Base-by-base conservation (phyloP, 495 filamentous ascomycete species). In the Viridothelium virens region DNA sequence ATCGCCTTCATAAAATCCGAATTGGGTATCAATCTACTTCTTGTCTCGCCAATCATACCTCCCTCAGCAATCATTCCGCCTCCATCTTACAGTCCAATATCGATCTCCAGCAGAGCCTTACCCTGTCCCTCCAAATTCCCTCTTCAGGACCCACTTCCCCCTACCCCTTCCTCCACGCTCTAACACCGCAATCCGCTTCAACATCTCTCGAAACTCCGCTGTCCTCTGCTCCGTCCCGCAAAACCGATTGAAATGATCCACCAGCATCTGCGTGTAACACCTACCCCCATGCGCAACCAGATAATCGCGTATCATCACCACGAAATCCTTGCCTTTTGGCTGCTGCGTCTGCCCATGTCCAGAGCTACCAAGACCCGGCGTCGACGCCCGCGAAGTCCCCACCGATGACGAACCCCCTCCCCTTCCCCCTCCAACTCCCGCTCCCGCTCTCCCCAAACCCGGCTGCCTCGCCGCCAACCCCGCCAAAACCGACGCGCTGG, bases 191-290 rank as follows among this genome's bases (percentile, higher is more conserved):
- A 89, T 82, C 65, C 72, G 73, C 72, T 83, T 84, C 67, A 89
- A 74, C 76, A 82, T 83, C 68, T 84, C 82, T 71, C 85, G 83
- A 70, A 89, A 89, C 70, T 87, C 85, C n/a, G 80, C 79, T 36
- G 79, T 83, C 56, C 79, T 77, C 69, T 83, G 77, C 38, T 79
- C 72, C 25, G 80, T 86, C 1, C 76, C 78, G 68, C 84, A 86
- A 65, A 79, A 85, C n/a, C 79, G 79, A 72, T 86, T 84, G 59
- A 92, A 96, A 68, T 95, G 89, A 70, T 93, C 87, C 31, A 95
- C 86, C 67, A 96, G 76, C 75, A 86, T 80, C 77, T 91, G 88
- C 18, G 86, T 90, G 36, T 86, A 84, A 6, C 86, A 89, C 14
- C 82, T 78, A 1, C 90, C 90, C 2, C 86, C 87, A 65, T 93